These are phyloP conservation scores for Gymnopilus junonius DNA, from an alignment of 768 basidiomycete species.

Conservation along the genomic window DNA sequence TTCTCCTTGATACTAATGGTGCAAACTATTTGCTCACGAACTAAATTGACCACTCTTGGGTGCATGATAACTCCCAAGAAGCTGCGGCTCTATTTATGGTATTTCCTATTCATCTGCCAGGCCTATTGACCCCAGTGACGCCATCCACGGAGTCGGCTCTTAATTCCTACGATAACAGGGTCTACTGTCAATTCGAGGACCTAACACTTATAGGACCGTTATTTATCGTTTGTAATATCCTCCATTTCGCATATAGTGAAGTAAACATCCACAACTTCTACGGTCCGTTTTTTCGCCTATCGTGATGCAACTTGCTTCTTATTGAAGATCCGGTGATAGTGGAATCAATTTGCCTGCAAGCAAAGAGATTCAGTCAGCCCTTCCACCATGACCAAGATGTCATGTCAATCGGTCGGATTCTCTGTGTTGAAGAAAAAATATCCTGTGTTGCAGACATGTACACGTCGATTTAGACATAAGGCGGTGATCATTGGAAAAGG, in stretches of 20 bases:
- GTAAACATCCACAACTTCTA: background rate
- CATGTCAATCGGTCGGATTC: too few relatives aligned
- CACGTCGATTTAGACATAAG: background rate
- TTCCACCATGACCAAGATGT: too few relatives aligned
- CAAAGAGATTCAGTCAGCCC: too few relatives aligned
- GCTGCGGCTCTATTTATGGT: too few relatives aligned
- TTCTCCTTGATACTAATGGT: background rate
- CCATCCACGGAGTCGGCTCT: background rate
- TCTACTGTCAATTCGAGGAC: background rate
- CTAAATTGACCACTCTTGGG: too few relatives aligned
- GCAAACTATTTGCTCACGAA: too few relatives aligned
- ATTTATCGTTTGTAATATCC: background rate
- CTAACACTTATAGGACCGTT: background rate
- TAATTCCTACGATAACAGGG: background rate
- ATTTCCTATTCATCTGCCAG: background rate
- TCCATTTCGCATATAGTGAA: background rate
- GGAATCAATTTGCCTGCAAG: too few relatives aligned
- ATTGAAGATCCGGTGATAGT: background rate
- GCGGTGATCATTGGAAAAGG: background rate
- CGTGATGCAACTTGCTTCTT: background rate
- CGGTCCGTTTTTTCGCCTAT: background rate
- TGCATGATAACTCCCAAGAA: too few relatives aligned
- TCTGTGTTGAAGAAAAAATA: too few relatives aligned
- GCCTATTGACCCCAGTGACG: slow-evolving; percentile 2
- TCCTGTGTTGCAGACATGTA: background rate